Evolutionary conservation across 768 basidiomycete species (phyloP).

Genomic region (Pleurotus giganteus): DNA sequence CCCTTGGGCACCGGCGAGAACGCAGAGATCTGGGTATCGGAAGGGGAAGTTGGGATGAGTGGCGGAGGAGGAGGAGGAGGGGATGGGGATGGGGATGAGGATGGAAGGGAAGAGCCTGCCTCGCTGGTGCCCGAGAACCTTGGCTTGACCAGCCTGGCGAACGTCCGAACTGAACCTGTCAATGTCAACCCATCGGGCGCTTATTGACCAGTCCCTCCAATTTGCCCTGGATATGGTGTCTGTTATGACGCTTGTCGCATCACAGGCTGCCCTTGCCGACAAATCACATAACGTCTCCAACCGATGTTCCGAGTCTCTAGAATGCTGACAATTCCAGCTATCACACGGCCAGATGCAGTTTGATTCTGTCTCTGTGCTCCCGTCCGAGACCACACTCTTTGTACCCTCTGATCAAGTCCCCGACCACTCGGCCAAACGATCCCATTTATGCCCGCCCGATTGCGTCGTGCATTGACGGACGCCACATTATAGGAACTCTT

Average conservation of each 20-base stretch:
- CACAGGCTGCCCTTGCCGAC: constrained; percentile 9
- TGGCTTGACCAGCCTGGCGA: background rate
- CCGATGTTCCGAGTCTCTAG: constrained; percentile 8
- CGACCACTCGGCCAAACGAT: constrained; percentile 2
- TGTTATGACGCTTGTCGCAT: constrained; percentile 6
- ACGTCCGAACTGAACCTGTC: background rate
- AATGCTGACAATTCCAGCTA: constrained; percentile 3
- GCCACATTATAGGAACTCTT: constrained; percentile 1
- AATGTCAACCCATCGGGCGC: background rate
- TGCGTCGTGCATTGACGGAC: constrained; percentile 5
- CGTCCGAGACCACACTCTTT: background rate
- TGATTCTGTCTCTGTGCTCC: constrained; percentile 7
- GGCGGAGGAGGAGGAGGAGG: constrained; percentile 3
- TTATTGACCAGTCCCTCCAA: background rate
- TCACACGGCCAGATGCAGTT: constrained; percentile 3
- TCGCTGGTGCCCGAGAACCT: background rate
- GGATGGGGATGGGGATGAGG: too few relatives aligned
- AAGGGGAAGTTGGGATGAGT: background rate
- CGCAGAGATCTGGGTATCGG: background rate
- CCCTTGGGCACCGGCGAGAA: too few relatives aligned
- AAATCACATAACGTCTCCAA: constrained; percentile 4
- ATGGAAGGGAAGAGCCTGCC: constrained; percentile 2
- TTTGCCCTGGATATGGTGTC: constrained; percentile 2
- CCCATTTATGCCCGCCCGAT: background rate
- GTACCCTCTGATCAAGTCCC: background rate